Conservation (phyloP, 2,329 filamentous ascomycete species). For the Metarhizium sp. region DNA sequence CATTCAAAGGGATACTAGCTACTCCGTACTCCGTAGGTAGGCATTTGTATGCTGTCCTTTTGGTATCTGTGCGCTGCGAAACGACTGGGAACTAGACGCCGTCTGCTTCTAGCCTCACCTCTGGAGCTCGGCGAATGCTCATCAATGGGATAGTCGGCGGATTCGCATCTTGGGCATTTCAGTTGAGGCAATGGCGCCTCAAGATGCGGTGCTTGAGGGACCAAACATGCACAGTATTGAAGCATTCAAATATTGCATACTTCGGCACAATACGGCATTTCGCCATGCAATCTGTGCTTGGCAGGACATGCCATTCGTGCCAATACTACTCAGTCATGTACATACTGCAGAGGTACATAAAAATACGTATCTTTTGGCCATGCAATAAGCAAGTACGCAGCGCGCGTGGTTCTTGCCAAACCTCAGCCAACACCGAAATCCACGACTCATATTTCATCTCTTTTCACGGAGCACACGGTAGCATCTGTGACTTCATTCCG, state of each 20-base stretch:
- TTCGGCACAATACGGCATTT: neutral
- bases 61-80: too few species aligned
- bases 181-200: neutral
- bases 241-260: neutral
- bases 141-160: neutral
- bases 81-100: too few species aligned
- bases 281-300: too few species aligned
- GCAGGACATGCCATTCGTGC: too few species aligned
- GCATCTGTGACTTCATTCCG: neutral
- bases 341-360: neutral
- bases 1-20: too few species aligned
- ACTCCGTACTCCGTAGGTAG: neutral
- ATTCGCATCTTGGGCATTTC: neutral
- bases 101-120: too few species aligned
- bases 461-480: neutral
- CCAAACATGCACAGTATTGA: neutral
- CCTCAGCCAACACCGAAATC: neutral
- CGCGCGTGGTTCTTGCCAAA: too few species aligned
- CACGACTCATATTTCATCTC: neutral
- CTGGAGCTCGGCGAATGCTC: neutral
- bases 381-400: neutral
- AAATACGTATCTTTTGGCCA: neutral
- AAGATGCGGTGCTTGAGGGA: neutral
- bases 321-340: too few species aligned
- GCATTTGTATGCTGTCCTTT: too few species aligned